phyloP scores from a whole-genome alignment of 306 rosid species.

The Trifolium repens region DNA sequence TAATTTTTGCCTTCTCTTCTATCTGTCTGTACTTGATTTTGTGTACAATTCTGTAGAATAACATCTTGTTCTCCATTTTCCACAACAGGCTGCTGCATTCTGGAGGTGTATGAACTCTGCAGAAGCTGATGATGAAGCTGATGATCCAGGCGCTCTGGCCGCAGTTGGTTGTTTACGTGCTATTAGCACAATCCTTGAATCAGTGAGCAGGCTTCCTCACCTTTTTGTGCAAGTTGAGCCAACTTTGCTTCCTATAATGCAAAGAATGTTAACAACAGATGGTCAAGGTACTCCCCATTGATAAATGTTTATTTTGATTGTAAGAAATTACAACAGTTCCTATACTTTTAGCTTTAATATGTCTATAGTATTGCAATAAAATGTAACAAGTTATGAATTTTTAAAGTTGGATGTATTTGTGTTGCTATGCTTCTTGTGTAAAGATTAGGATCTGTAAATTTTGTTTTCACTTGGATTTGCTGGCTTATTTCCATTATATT shows the following conservation, averaged over 20 bases:
- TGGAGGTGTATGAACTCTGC: constrained; percentile 96
- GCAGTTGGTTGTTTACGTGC: constrained; percentile 99
- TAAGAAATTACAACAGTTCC: not conserved
- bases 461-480: constrained; percentile 4
- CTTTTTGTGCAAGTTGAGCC: constrained; percentile 89
- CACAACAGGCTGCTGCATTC: constrained; percentile 82
- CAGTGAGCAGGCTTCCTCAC: constrained; percentile 97
- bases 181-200: constrained; percentile 93
- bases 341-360: not conserved
- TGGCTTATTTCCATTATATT: constrained; percentile 8
- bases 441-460: constrained; percentile 6
- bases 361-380: not conserved
- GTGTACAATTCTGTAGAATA: constrained; percentile 1
- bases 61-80: not conserved
- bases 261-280: constrained; percentile 89
- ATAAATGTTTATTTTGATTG: constrained; percentile 5
- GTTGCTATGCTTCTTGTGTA: constrained; percentile 12
- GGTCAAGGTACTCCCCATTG: constrained; percentile 71
- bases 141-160: constrained; percentile 96
- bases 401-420: not conserved
- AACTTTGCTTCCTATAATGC: constrained; percentile 92
- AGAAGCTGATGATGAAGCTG: constrained; percentile 90
- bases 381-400: not conserved
- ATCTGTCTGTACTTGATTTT: not conserved
- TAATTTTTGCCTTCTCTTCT: not conserved